Evolutionary conservation across 148 eudicot species (phyloP), one percentile per base, ranked within the genome.

Genomic region (Rhododendron vialii): DNA sequence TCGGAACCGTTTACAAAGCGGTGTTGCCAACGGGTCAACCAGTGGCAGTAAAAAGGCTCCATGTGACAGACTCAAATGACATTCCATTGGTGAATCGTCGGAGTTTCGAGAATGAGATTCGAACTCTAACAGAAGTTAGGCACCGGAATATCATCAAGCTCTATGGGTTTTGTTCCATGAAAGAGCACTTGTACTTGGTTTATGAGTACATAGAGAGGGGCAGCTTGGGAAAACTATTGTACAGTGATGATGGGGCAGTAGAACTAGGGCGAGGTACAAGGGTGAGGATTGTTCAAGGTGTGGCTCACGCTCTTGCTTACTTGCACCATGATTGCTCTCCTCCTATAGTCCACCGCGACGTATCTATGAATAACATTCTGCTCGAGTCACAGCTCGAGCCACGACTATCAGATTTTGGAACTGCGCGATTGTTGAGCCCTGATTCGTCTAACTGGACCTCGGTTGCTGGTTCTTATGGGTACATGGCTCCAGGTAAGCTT

Each of bases 401-500:
- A 1, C 88, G 91, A 41, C 92, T 96, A 43, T 92, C 98, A 9
- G 98, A 96, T 90, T 96, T 95, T 87, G 98, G 98, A 80, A 95
- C 98, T 3, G 95, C 98, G 1, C 93, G 89, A 83, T 77, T 93
- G 65, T 88, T 95, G 84, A 92, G 84, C 83, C 81, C 93, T 2
- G 91, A 93, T 85, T 83, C 94, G 0, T 92, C 91, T 36, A 93
- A 82, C 84, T 96, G 98, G 98, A 94, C 94, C 15, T 86, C 90
- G 5, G 93, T 92, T 86, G 98, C 96, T 24, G 98, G 98, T n/a
- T 92, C 98, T 35, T 96, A 93, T 87, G 98, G 98, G 53, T 96
- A 96, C 91, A 95, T 95, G 95, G 98, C 98, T 84, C 98, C 98
- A 81, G 98, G 98, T 93, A 93, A 81, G 74, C 71, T 69, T 59